phyloP scores from a whole-genome alignment of 2,329 filamentous ascomycete genomes.

The Achaetomium macrosporum region DNA sequence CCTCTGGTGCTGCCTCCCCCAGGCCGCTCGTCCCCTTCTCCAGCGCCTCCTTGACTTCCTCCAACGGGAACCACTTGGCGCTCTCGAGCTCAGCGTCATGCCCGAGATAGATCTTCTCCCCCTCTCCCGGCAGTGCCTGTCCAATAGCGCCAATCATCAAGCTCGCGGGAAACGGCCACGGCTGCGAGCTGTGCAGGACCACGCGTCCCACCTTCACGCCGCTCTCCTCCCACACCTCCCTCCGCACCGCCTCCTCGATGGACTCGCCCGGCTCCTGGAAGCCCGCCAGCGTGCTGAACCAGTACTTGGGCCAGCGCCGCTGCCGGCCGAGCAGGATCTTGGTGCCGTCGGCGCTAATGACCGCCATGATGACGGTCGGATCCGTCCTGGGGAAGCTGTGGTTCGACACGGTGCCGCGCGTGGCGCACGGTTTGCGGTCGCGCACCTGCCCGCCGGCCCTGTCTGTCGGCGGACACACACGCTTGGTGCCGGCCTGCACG shows the following conservation, averaged over 20 bases:
- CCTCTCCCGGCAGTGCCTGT: slow-evolving; percentile 67
- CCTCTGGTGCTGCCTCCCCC: slow-evolving; percentile 56
- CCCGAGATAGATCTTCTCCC: slow-evolving; percentile 74
- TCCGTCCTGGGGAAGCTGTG: slow-evolving; percentile 88
- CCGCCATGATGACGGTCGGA: slow-evolving; percentile 90
- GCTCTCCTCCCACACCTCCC: slow-evolving; percentile 83
- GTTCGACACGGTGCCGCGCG: slow-evolving; percentile 81
- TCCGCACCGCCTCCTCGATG: slow-evolving; percentile 74
- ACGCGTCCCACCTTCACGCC: slow-evolving; percentile 72
- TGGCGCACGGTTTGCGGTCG: slow-evolving; percentile 66
- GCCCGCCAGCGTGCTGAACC: slow-evolving; percentile 84
- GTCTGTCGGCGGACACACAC: slow-evolving; percentile 69
- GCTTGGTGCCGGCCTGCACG: slow-evolving; percentile 73
- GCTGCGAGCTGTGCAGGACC: slow-evolving; percentile 76
- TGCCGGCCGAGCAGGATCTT: slow-evolving; percentile 78
- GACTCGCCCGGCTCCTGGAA: slow-evolving; percentile 84
- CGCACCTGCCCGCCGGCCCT: slow-evolving; percentile 41
- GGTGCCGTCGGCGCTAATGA: slow-evolving; percentile 73
- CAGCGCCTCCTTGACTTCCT: slow-evolving; percentile 74
- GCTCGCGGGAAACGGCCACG: slow-evolving; percentile 81
- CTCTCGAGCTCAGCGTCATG: slow-evolving; percentile 89
- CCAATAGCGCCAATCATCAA: slow-evolving; percentile 85
- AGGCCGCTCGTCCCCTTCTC: slow-evolving; percentile 60
- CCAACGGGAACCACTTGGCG: slow-evolving; percentile 80
- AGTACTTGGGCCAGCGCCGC: slow-evolving; percentile 74